phyloP scores from a whole-genome alignment of 2,329 filamentous ascomycete species.

The Westerdykella aurantiaca region DNA sequence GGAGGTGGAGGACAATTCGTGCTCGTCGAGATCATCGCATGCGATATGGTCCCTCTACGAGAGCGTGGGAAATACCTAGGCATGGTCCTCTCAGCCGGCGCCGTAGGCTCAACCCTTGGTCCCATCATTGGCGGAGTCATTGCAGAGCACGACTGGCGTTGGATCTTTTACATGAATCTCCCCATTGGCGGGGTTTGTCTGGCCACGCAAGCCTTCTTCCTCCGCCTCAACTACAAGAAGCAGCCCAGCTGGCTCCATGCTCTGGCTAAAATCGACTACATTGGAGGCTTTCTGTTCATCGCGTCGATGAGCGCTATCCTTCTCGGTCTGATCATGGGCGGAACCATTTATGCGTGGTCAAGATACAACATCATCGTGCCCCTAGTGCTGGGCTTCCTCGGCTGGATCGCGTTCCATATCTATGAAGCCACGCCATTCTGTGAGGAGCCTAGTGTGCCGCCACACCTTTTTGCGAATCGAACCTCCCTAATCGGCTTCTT shows the following conservation, averaged over 20 bases:
- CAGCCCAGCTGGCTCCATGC: background rate
- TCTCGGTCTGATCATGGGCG: slow-evolving; percentile 40
- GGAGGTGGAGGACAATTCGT: slow-evolving; percentile 41
- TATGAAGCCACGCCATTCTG: slow-evolving; percentile 31
- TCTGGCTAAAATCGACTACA: slow-evolving; percentile 29
- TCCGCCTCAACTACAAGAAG: slow-evolving; percentile 35
- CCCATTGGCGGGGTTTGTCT: slow-evolving; percentile 18
- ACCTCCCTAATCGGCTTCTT: slow-evolving; percentile 6
- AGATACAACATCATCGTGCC: slow-evolving; percentile 38
- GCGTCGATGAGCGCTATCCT: slow-evolving; percentile 34
- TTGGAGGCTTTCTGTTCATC: slow-evolving; percentile 40
- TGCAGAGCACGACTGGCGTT: slow-evolving; percentile 36
- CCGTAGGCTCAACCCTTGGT: slow-evolving; percentile 8
- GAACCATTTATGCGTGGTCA: slow-evolving; percentile 39
- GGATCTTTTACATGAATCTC: slow-evolving; percentile 38
- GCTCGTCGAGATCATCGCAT: slow-evolving; percentile 43
- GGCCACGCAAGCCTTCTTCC: slow-evolving; percentile 3
- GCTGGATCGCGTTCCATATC: slow-evolving; percentile 31
- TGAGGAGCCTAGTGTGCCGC: slow-evolving; percentile 7
- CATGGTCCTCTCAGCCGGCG: slow-evolving; percentile 5
- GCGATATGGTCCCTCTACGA: slow-evolving; percentile 43
- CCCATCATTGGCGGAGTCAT: slow-evolving; percentile 14
- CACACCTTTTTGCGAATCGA: slow-evolving; percentile 9
- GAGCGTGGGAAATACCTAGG: slow-evolving; percentile 38
- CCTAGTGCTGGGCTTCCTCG: slow-evolving; percentile 39